A percentile compares a stretch with the other conserved stretches of the same genome.
phyloP scores from a whole-genome alignment of 441 rosid species.

The Lepidium campestre region DNA sequence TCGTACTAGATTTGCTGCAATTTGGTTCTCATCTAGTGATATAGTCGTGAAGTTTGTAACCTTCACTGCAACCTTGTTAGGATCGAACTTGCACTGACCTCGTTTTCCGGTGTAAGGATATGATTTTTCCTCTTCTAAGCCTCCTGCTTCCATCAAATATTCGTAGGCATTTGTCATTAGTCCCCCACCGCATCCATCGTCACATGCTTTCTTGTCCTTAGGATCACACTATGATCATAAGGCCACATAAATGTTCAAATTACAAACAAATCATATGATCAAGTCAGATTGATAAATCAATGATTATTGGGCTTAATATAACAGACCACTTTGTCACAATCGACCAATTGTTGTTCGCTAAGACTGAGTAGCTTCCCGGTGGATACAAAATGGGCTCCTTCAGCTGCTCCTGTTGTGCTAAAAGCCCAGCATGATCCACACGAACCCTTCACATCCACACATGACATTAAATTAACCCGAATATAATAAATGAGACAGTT shows the following conservation, averaged over 20 bases:
- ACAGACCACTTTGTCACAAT: constrained; percentile 60
- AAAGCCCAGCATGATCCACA: constrained; percentile 98
- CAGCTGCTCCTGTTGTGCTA: constrained; percentile 77
- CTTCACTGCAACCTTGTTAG: constrained; percentile 42
- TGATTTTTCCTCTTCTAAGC: constrained; percentile 57
- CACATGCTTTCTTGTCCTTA: constrained; percentile 54
- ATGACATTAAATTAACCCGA: background rate
- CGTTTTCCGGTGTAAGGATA: constrained; percentile 63
- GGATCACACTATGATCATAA: constrained; percentile 49
- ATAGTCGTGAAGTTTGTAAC: constrained; percentile 59
- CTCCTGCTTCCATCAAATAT: constrained; percentile 69
- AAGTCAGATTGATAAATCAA: background rate
- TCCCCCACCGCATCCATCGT: constrained; percentile 72
- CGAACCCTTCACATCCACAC: constrained; percentile 40
- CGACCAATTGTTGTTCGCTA: constrained; percentile 86
- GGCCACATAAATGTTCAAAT: background rate
- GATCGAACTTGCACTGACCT: constrained; percentile 56
- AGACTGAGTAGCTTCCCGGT: constrained; percentile 78
- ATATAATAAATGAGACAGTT: background rate
- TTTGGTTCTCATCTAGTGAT: constrained; percentile 62
- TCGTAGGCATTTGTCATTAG: constrained; percentile 86
- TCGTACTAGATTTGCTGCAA: constrained; percentile 65
- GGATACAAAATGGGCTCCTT: constrained; percentile 72
- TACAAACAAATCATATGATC: background rate
- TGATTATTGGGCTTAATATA: background rate